These are phyloP conservation scores for Aspergillus ellipticus DNA, from an alignment of 495 filamentous ascomycete genomes.

Conservation along the genomic window DNA sequence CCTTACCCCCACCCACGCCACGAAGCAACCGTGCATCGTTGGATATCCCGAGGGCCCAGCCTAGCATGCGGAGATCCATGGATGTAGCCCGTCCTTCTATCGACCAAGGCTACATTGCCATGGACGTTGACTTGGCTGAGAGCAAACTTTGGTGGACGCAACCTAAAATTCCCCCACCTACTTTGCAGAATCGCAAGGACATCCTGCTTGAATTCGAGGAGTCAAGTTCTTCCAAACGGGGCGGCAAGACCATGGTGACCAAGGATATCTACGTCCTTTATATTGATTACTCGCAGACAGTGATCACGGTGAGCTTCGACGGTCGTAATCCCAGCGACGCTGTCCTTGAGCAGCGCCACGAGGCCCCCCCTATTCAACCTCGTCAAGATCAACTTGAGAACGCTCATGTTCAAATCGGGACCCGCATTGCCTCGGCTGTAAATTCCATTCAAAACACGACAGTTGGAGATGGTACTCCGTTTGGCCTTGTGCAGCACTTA, in stretches of 20 bases:
- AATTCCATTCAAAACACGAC: conserved; percentile 67
- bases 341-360: conserved; percentile 79
- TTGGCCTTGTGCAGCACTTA: conserved; percentile 72
- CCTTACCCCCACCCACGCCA: conserved; percentile 40
- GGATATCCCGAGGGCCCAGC: conserved; percentile 55
- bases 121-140: conserved; percentile 74
- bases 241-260: conserved; percentile 64
- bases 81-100: conserved; percentile 63
- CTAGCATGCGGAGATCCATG: conserved; percentile 62
- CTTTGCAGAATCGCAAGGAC: conserved; percentile 78
- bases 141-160: conserved; percentile 80
- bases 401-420: conserved; percentile 73
- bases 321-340: conserved; percentile 67
- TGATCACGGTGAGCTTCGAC: conserved; percentile 80
- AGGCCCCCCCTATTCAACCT: conserved; percentile 72
- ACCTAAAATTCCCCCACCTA: conserved; percentile 66
- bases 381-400: conserved; percentile 94
- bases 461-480: conserved; percentile 79
- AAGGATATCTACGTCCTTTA: conserved; percentile 84
- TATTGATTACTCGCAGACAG: conserved; percentile 92
- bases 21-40: conserved; percentile 59
- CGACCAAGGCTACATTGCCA: conserved; percentile 79
- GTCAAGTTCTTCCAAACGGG: conserved; percentile 60
- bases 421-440: conserved; percentile 65
- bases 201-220: conserved; percentile 82